Evolutionary conservation across 1,139 yeast genomes (phyloP), one percentile per base, ranked within the genome.

Genomic region (Suhomyces yuchorum): DNA sequence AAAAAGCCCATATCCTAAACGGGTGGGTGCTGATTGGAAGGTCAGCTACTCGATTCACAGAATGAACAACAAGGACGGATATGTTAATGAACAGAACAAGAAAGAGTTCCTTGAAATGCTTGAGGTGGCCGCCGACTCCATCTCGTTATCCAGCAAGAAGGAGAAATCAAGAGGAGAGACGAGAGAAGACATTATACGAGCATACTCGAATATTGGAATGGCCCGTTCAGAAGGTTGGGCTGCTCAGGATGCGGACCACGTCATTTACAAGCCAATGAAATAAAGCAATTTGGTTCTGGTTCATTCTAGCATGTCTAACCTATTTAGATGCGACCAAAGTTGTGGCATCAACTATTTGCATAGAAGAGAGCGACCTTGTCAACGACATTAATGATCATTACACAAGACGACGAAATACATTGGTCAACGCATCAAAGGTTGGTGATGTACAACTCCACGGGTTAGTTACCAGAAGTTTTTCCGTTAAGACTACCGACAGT

Each of bases 181-280:
- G 4, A 44, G 51, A 18, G 55, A 56, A 23, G 57, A 55, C 22
- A 44, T 57, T n/a, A 56, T 66, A 48, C 57, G 63, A 28, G 51
- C 59, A 14, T 67, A 64, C 50, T 61, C 67, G 11, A 63, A 59
- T 34, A 65, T 69, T 11, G 73, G 73, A 2, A 57, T 56, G 23
- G 62, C 61, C 5, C 52, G 73, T 36, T 54, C 61, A 18, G 58
- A 60, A 36, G 49, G 53, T 43, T 68, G 73, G 73, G 56, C 54
- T 23, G 44, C 50, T 7, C 53, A 60, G 40, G 69, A 65, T 42
- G 55, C 56, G 7, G 50, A 57, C 15, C 62, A 62, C 12, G 53
- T 60, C 17, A 50, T 62, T 18, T 65, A 63, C 20, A 14, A 23
- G 20, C 39, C 39, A 37, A 14, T 43, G 43, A 50, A 42, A 56